Base-by-base conservation (phyloP, 257 asterid species). In the Scutellaria galericulata region DNA sequence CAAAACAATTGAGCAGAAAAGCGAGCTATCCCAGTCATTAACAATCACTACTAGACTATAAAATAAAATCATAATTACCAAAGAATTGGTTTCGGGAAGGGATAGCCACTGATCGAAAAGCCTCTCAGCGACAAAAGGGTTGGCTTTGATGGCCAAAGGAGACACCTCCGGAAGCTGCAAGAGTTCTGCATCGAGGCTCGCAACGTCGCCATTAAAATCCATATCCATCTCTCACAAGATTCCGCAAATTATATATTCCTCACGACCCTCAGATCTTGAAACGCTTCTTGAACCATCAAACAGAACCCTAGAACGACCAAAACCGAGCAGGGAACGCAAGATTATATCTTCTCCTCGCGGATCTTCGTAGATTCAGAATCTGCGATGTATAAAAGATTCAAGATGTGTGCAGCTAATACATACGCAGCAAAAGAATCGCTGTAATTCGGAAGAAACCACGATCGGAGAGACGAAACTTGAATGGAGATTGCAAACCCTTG, bases 71-170 rank as follows among this genome's bases (percentile, higher is more conserved):
- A 64, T 22, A 39, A 71, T 84, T 89, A 94, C 99, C 97, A 88
- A 64, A 39, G 85, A 77, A 55, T 75, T 75, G 71, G 99, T 88
- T 59, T 89, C 99, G 27, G 96, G 87, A 48, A 94, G 93, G 44
- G 96, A 91, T 31, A 94, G 95, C 99, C 99, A 94, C 86, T 89
- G 97, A 86, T 91, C 96, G 35, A 82, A 94, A 40, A 94, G 97
- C 83, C 84, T 91, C 87, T 85, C 97, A 0, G 90, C 90, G 47
- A 94, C 87, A 74, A n/a, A 80, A 64, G 93, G 92, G 66, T 88
- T 89, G 60, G 95, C 87, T 83, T 89, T 87, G 79, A 89, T 86
- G 51, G 95, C 94, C 84, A 82, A 69, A 70, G 97, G 86, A 60
- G 97, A 87, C 81, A 88, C 83, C 93, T 94, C 98, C 37, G 91